These are phyloP conservation scores for Cyberlindnera meyerae DNA, from an alignment of 805 yeast genomes.

Conservation along the genomic window DNA sequence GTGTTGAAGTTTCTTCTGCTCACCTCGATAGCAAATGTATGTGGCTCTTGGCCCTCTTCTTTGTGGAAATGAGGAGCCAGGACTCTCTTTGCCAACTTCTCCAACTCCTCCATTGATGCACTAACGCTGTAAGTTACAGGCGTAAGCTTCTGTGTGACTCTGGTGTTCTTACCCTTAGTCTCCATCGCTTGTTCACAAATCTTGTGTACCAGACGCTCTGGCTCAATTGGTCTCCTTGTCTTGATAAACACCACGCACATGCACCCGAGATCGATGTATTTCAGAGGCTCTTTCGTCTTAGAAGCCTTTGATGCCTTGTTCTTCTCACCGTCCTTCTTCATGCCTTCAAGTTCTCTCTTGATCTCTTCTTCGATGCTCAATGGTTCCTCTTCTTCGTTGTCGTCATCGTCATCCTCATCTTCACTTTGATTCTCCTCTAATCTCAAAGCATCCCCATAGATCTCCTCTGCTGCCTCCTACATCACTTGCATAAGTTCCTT, in stretches of 20 bases:
- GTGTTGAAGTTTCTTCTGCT: slow-evolving; percentile 73
- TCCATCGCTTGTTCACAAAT: slow-evolving; percentile 58
- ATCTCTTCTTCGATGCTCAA: slow-evolving; percentile 74
- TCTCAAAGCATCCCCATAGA: slow-evolving; percentile 34
- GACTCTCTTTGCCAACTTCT: slow-evolving; percentile 53
- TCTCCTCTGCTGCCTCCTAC: slow-evolving; percentile 45
- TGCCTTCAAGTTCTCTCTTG: slow-evolving; percentile 59
- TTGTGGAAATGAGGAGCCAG: slow-evolving; percentile 64
- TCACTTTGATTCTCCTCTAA: slow-evolving; percentile 14
- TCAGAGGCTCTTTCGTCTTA: slow-evolving; percentile 43
- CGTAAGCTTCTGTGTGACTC: slow-evolving; percentile 72
- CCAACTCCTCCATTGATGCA: slow-evolving; percentile 64
- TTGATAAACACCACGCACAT: slow-evolving; percentile 86
- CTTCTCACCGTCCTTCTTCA: slow-evolving; percentile 28
- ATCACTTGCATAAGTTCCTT: slow-evolving; percentile 63
- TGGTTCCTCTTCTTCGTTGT: slow-evolving; percentile 29
- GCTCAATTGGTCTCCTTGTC: slow-evolving; percentile 71
- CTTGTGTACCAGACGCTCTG: slow-evolving; percentile 61
- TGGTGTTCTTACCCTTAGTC: slow-evolving; percentile 51
- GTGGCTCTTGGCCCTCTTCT: slow-evolving; percentile 31
- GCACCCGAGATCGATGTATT: slow-evolving; percentile 62
- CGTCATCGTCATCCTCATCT: slow-evolving; percentile 29
- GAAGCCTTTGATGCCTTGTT: slow-evolving; percentile 9
- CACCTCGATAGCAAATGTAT: slow-evolving; percentile 75
- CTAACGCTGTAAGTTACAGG: slow-evolving; percentile 76